Base-by-base conservation (phyloP, 768 basidiomycete species). In the Boletus tylopilopsis region DNA sequence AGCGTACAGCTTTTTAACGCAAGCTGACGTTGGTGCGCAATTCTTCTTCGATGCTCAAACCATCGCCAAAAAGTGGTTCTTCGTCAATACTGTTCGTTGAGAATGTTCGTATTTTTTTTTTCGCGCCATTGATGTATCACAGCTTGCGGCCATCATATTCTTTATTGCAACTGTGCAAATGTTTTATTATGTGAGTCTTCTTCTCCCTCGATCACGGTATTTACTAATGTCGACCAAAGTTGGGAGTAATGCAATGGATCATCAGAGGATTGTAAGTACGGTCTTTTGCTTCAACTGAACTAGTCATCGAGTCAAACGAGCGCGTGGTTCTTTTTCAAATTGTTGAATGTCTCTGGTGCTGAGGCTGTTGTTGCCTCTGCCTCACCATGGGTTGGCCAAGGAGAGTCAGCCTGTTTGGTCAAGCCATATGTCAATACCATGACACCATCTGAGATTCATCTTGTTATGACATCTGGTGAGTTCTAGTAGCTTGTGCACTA, bases 201-300 rank as follows among this genome's bases (percentile, higher is more conserved):
- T 22, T 35, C 8, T 19, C 23, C 13, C 5, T 52, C 4, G 19
- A 38, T 21, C 34, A 11, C 15, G 16, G 15, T 29, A 10, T 29
- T 45, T n/a, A 37, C 27, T 53, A 22, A 55, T 18, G 4, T 8
- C 30, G 32, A 4, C 40, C 53, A 13, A 55, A 76, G 68, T 71
- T 90, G 46, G 89, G 92, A 42, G 86, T 90, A 27, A 94, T 95
- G 90, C 90, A 94, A 73, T 95, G 93, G 91, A 68, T 95, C 60
- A 82, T 95, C 68, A 80, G 79, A 60, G 75, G 90, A 65, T 93
- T 95, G 85, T 87, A 52, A 56, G 82, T 65, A 37, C 21, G 13
- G 32, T 45, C 39, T 34, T 21, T 44, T 51, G 38, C 8, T 9
- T 15, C 43, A n/a, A 38, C 6, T 9, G 22, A 24, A 15, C 21